Conservation (phyloP, 2,329 filamentous ascomycete genomes). For the Penicillium fuscoglaucum region DNA sequence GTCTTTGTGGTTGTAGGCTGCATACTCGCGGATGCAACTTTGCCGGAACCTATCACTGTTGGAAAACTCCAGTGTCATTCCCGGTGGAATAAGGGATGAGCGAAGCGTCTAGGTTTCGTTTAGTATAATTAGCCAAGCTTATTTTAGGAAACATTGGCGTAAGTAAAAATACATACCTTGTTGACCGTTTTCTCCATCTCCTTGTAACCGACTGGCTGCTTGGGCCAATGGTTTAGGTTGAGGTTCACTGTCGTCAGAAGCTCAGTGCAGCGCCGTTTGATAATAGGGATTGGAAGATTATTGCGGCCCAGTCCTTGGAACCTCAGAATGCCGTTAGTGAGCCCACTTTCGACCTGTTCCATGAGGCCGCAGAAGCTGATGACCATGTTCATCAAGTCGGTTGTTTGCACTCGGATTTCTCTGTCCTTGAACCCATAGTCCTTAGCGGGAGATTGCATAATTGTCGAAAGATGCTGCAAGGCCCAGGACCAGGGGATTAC, state of each 20-base stretch:
- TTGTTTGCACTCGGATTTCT: not conserved
- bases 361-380: constrained; percentile 7
- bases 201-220: constrained; percentile 3
- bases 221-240: constrained; percentile 13
- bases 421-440: not conserved
- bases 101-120: not conserved
- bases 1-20: constrained; percentile 15
- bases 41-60: constrained; percentile 6
- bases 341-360: constrained; percentile 5
- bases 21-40: constrained; percentile 9
- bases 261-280: constrained; percentile 16
- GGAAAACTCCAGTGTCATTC: not conserved
- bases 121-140: not conserved
- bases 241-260: constrained; percentile 11
- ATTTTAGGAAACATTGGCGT: not conserved
- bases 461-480: constrained; percentile 10
- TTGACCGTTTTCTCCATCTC: constrained; percentile 1
- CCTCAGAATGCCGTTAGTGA: not conserved
- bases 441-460: constrained; percentile 4
- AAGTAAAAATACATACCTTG: constrained; percentile 5
- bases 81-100: not conserved
- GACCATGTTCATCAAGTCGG: not conserved
- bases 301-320: constrained; percentile 5
- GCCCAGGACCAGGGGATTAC: constrained; percentile 18
- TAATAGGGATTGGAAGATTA: not conserved